Evolutionary conservation across 1,284 basidiomycete species (phyloP), one percentile per base, ranked within the genome.

Genomic region (Salmacisia buchloeana): DNA sequence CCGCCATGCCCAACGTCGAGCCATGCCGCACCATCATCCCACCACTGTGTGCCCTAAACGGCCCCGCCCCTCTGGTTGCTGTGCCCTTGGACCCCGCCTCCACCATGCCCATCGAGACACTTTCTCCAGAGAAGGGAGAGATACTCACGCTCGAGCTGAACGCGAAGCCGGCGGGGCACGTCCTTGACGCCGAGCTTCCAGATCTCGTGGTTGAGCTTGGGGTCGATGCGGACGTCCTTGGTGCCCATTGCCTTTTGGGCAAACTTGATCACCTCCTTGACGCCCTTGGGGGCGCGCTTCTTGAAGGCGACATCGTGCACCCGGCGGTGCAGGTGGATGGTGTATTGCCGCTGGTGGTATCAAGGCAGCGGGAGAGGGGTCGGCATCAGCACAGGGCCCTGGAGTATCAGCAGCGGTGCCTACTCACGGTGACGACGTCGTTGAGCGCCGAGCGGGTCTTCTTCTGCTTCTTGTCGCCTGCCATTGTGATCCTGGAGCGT

Each of bases 101-200:
- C 27, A 21, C 43, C 27, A 23, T 25, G 43, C 27, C 43, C 43
- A 23, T 45, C 21, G 43, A 45, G 27, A 45, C n/a, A n/a, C n/a
- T 59, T 58, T 59, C 38, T 46, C 23, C 25, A 15, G 23, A 21
- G 23, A n/a, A n/a, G n/a, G n/a, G n/a, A n/a, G n/a, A n/a, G n/a
- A 34, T 56, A 64, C 66, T 69, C 63, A 61, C 77, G 74, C 70
- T 79, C 77, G 36, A 79, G 71, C 57, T 76, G 70, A 41, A 79
- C 76, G 58, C 77, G 75, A 41, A 79, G 64, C 35, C 77, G 69
- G 64, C 75, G 69, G 57, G 77, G 77, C 58, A 77, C 73, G 65
- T 77, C 77, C 73, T 77, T 77, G 63, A 79, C 70, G 68, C 77
- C 77, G 65, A 73, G 69, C 71, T 77, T 76, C 77, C 77, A 79